phyloP scores from a whole-genome alignment of 1,139 yeast species.

The Eremothecium cymbalariae region DNA sequence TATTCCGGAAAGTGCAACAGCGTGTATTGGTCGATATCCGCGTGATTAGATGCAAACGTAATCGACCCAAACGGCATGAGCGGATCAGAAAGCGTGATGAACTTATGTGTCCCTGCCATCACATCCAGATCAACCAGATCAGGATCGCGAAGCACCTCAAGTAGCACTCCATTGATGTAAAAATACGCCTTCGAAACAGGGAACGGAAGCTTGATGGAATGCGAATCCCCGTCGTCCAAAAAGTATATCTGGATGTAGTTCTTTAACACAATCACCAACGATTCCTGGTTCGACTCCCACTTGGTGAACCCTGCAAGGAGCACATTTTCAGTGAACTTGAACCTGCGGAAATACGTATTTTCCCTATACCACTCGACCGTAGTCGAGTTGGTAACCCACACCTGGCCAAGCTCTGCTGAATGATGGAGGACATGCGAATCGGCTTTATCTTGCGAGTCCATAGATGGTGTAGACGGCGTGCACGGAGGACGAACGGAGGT shows the following conservation, averaged over 20 bases:
- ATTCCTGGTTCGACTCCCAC: constrained; percentile 22
- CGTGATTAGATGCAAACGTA: constrained; percentile 17
- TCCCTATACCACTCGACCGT: constrained; percentile 24
- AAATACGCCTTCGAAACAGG: constrained; percentile 25
- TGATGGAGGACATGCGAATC: constrained; percentile 4
- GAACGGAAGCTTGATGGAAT: constrained; percentile 26
- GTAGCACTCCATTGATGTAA: constrained; percentile 27
- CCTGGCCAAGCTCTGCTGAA: constrained; percentile 15
- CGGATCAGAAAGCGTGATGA: constrained; percentile 29
- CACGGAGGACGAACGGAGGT: too few relatives aligned
- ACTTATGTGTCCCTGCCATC: constrained; percentile 18
- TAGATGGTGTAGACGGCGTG: too few relatives aligned
- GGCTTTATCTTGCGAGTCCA: too few relatives aligned
- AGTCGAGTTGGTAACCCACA: constrained; percentile 22
- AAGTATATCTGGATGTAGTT: constrained; percentile 27
- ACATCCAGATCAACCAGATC: constrained; percentile 6
- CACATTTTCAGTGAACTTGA: constrained; percentile 17
- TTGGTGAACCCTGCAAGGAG: constrained; percentile 27
- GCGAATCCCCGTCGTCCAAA: constrained; percentile 21
- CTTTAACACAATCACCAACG: constrained; percentile 24
- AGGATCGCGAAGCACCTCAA: constrained; percentile 18
- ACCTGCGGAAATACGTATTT: constrained; percentile 19
- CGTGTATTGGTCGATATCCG: constrained; percentile 12
- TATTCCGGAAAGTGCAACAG: constrained; percentile 23
- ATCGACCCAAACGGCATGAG: constrained; percentile 29